These are phyloP conservation scores for Achaetomiella virescens DNA, from an alignment of 495 filamentous ascomycete species.

Conservation along the genomic window DNA sequence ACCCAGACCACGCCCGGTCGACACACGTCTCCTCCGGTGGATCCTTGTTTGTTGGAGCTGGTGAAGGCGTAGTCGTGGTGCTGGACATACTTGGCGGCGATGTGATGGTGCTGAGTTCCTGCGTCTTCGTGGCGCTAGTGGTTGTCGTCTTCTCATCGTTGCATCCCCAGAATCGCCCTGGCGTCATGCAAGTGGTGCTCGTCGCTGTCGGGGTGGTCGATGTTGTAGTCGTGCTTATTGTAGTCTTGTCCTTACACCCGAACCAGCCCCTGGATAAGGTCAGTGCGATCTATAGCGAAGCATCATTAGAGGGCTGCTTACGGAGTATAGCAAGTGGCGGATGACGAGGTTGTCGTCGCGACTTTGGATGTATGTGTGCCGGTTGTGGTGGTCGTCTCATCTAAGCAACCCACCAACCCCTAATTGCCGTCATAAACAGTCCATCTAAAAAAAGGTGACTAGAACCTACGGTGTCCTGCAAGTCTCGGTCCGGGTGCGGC, in stretches of 20 bases:
- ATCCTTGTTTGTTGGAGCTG: conserved; percentile 15
- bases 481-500: conserved; percentile 68
- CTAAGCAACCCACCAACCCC: conserved; percentile 70
- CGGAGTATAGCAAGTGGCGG: conserved; percentile 54
- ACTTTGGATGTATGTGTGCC: conserved; percentile 40
- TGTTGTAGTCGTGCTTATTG: conserved; percentile 29
- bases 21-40: conserved; percentile 28
- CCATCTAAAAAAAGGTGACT: not conserved
- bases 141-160: conserved; percentile 42
- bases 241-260: conserved; percentile 50
- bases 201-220: conserved; percentile 23
- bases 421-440: conserved; percentile 11
- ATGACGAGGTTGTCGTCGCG: conserved; percentile 41
- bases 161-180: conserved; percentile 54
- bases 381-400: conserved; percentile 51
- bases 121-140: conserved; percentile 23
- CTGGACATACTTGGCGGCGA: conserved; percentile 31
- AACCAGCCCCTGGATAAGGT: conserved; percentile 56
- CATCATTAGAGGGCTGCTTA: conserved; percentile 3
- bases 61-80: conserved; percentile 13
- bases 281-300: conserved; percentile 52
- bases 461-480: conserved; percentile 65
- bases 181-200: conserved; percentile 44
- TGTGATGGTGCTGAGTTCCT: conserved; percentile 32
- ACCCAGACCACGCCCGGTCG: conserved; percentile 36